Evolutionary conservation across 345 rosid genomes (phyloP).

Genomic region (Barbarea vulgaris): DNA sequence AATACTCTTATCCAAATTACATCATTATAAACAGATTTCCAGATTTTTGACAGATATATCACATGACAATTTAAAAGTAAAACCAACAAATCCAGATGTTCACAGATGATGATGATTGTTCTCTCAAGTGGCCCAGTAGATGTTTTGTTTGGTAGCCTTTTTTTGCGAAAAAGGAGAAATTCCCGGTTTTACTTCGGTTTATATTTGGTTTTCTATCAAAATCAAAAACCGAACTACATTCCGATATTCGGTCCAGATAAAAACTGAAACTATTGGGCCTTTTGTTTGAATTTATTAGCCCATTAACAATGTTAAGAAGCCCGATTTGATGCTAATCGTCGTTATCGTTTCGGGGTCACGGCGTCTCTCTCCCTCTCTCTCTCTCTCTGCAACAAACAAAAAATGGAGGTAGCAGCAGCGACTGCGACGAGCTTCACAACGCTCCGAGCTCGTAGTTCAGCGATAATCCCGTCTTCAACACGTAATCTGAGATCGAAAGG

Average conservation of each 20-base stretch:
- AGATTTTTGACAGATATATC: not conserved
- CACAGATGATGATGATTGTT: no score
- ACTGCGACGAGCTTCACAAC: slow-evolving; percentile 46
- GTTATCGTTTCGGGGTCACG: slow-evolving; percentile 37
- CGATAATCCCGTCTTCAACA: slow-evolving; percentile 40
- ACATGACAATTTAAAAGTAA: not conserved
- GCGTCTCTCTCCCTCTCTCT: slow-evolving; percentile 14
- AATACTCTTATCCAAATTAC: slow-evolving; percentile 19
- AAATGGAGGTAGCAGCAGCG: slow-evolving; percentile 47
- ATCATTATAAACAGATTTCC: not conserved
- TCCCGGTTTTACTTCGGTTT: not conserved
- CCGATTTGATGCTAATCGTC: slow-evolving; percentile 15
- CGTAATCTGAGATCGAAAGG: slow-evolving; percentile 37
- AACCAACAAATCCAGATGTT: slow-evolving; percentile 13
- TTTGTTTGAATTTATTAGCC: slow-evolving; percentile 1
- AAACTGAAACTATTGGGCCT: slow-evolving; percentile 14
- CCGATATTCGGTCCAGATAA: no score
- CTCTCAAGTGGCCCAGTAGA: no score
- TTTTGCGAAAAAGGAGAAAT: no score
- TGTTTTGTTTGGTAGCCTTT: no score
- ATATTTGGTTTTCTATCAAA: not conserved
- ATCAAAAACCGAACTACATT: not conserved
- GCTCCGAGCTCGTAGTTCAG: slow-evolving; percentile 46
- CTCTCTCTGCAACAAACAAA: slow-evolving; percentile 22
- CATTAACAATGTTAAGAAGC: not conserved